Conservation (phyloP, 352 stramenopile genomes). For the Globisporangium apiculatum region DNA sequence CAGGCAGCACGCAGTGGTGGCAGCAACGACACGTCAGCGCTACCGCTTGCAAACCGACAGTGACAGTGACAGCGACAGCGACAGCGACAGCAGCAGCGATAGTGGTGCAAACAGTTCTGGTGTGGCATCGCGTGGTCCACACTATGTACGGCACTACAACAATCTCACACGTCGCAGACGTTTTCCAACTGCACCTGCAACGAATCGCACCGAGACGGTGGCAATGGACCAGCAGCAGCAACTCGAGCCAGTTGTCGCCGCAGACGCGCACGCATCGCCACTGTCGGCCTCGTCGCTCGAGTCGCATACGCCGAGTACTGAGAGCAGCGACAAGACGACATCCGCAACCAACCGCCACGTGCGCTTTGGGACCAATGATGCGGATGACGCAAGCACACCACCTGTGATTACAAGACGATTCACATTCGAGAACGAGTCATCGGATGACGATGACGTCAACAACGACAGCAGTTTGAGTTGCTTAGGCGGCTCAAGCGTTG, state of each 20-base stretch:
- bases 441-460: constrained; percentile 31
- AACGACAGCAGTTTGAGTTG: constrained; percentile 35
- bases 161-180: no score
- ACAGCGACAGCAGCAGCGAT: constrained; percentile 3
- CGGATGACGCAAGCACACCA: constrained; percentile 16
- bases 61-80: constrained; percentile 12
- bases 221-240: no score
- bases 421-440: constrained; percentile 46
- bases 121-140: no score
- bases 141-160: no score
- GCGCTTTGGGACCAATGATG: neutral
- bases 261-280: neutral
- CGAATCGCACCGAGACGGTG: no score
- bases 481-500: constrained; percentile 41
- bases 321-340: constrained; percentile 36
- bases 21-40: neutral
- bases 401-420: constrained; percentile 52
- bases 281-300: neutral
- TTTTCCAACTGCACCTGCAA: no score
- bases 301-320: constrained; percentile 31
- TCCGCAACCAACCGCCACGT: neutral
- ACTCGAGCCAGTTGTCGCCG: no score
- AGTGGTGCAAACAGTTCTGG: no score
- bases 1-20: constrained; percentile 1
- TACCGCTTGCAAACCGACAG: constrained; percentile 11